Conservation (phyloP, 805 yeast species). For the Spathaspora gorwiae region DNA sequence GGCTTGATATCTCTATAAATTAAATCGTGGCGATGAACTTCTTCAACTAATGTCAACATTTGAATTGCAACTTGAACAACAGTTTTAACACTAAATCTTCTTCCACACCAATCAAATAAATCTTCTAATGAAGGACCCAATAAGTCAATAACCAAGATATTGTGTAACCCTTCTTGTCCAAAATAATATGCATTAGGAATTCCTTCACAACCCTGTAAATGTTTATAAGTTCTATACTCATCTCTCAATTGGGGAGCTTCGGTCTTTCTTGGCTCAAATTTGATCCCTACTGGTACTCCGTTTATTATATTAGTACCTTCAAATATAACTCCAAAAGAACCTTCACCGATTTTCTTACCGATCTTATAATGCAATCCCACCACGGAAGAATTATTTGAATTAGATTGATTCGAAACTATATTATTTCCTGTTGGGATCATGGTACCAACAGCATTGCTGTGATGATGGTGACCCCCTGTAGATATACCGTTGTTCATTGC, state of each 20-base stretch:
- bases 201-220: slow-evolving; percentile 63
- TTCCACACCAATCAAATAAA: slow-evolving; percentile 83
- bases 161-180: slow-evolving; percentile 82
- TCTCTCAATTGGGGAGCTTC: slow-evolving; percentile 83
- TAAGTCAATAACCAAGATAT: slow-evolving; percentile 69
- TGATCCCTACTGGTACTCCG: slow-evolving; percentile 66
- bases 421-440: not conserved
- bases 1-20: slow-evolving; percentile 83
- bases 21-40: slow-evolving; percentile 70
- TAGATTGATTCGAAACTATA: slow-evolving; percentile 7
- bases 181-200: slow-evolving; percentile 82
- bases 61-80: slow-evolving; percentile 72
- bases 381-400: slow-evolving; percentile 32
- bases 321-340: slow-evolving; percentile 80
- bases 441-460: not conserved
- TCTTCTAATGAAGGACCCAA: slow-evolving; percentile 81
- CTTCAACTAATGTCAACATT: slow-evolving; percentile 69
- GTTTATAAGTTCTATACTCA: slow-evolving; percentile 74
- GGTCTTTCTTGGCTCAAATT: slow-evolving; percentile 74
- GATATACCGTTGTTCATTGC: slow-evolving; percentile 1
- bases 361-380: slow-evolving; percentile 70
- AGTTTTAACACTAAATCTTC: slow-evolving; percentile 66
- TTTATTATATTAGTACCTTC: slow-evolving; percentile 74
- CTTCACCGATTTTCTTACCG: slow-evolving; percentile 84
- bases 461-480: slow-evolving; percentile 1